Evolutionary conservation across 805 yeast species (phyloP).

Genomic region (Grigorovia transvaalensis): DNA sequence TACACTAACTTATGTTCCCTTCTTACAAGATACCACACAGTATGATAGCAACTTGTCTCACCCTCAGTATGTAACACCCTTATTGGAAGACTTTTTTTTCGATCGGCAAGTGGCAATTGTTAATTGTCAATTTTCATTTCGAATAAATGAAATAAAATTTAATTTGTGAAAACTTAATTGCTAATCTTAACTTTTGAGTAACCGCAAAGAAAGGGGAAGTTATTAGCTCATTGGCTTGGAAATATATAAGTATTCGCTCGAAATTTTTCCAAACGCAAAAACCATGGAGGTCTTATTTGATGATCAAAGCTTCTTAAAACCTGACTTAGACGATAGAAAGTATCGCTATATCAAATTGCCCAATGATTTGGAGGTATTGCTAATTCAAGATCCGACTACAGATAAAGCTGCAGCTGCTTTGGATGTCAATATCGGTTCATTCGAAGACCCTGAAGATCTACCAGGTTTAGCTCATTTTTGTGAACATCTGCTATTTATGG

Average conservation of each 20-base stretch:
- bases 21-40: too few relatives aligned
- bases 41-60: too few relatives aligned
- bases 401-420: slow-evolving; percentile 73
- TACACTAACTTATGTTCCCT: not conserved
- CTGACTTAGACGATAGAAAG: slow-evolving; percentile 57
- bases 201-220: too few relatives aligned
- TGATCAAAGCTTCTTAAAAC: slow-evolving; percentile 27
- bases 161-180: not conserved
- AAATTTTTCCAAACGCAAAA: too few relatives aligned
- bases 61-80: too few relatives aligned
- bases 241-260: too few relatives aligned
- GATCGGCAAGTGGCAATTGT: slow-evolving; percentile 6
- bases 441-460: slow-evolving; percentile 50
- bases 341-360: slow-evolving; percentile 56
- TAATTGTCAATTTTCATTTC: slow-evolving; percentile 1
- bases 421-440: slow-evolving; percentile 71
- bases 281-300: slow-evolving; percentile 9
- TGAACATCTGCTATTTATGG: slow-evolving; percentile 69
- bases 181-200: not conserved
- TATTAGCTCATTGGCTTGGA: too few relatives aligned
- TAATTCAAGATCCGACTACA: slow-evolving; percentile 58
- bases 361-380: slow-evolving; percentile 48
- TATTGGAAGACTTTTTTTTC: too few relatives aligned
- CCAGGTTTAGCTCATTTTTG: slow-evolving; percentile 77
- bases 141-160: not conserved